Conservation (phyloP, 1,284 basidiomycete genomes). For the Xerocomus cyaneibrunnescens region DNA sequence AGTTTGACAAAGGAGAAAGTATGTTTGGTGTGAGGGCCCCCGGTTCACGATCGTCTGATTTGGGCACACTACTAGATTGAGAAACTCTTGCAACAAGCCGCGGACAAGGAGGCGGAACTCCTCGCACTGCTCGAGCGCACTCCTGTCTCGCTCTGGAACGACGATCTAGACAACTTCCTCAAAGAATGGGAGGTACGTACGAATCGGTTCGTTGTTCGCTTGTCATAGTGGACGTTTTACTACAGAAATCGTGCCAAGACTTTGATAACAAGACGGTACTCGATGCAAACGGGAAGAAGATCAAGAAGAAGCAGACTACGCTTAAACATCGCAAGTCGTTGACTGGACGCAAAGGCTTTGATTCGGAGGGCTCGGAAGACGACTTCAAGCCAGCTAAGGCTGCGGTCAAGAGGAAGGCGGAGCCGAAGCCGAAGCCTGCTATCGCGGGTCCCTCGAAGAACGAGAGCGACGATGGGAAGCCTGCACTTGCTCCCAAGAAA, state of each 20-base stretch:
- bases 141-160: constrained; percentile 88
- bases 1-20: constrained; percentile 95
- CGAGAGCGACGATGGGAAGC: constrained; percentile 35
- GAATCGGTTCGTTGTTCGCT: not conserved
- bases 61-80: constrained; percentile 61
- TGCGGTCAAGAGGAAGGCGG: constrained; percentile 45
- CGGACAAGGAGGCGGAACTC: constrained; percentile 84
- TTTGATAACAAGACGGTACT: constrained; percentile 55
- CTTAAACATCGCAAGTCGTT: constrained; percentile 70
- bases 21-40: constrained; percentile 16
- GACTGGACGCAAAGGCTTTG: constrained; percentile 49
- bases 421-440: constrained; percentile 33
- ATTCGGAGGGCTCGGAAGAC: constrained; percentile 61
- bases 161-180: constrained; percentile 85
- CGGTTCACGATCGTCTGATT: constrained; percentile 3
- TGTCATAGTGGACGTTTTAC: constrained; percentile 10
- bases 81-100: constrained; percentile 79
- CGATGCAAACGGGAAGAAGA: constrained; percentile 59
- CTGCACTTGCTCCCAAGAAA: constrained; percentile 32
- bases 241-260: constrained; percentile 60
- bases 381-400: constrained; percentile 77
- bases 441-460: constrained; percentile 35
- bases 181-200: constrained; percentile 77
- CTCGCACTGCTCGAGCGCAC: constrained; percentile 76
- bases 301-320: constrained; percentile 76